Evolutionary conservation across 2,329 filamentous ascomycete genomes (phyloP), one percentile per base, ranked within the genome.

Genomic region (Emmonsiellopsis sp.): DNA sequence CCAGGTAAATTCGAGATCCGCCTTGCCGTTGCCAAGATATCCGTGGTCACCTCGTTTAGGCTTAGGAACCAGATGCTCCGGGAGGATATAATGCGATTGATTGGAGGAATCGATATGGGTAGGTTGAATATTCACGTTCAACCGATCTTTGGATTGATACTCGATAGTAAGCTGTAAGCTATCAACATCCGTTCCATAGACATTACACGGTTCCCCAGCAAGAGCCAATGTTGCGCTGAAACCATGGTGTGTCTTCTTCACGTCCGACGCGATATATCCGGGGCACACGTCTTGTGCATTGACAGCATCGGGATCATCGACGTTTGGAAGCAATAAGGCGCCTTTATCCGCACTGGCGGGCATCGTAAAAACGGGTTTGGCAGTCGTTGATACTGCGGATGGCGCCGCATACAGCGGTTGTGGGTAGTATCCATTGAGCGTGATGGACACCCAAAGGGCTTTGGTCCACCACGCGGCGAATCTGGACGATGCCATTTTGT

Each of bases 101-200:
- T 89, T 88, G 2, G 77, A 76, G 1, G 76, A 59, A 51, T 78
- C 79, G 37, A 89, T 68, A 61, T 84, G 76, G 6, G 81, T 78
- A 1, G 87, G 87, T 15, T 78, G 73, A 52, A 94, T 89, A 60
- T 84, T 81, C 49, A 93, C 74, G 53, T 85, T 83, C 41, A 93
- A 68, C 1, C 87, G 78, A 60, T 87, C 80, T 13, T 71, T 69
- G 5, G 80, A 77, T 64, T 88, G 82, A 59, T 84, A 85, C 62
- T 84, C 80, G 10, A 93, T 84, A 2, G 81, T 78, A 34, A 94
- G 72, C 37, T 76, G 78, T 48, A 94, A 72, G 4, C 78, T 73
- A 26, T 83, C 76, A 31, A 94, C 73, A 64, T 94, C 89, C 7
- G 78, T 85, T 0, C 89, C 89, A 58, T 92, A 94, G 20, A 82